A percentile compares a stretch with the other conserved stretches of the same genome.
Conservation (phyloP, 2,329 filamentous ascomycete species). For the Elsinoe arachidis region DNA sequence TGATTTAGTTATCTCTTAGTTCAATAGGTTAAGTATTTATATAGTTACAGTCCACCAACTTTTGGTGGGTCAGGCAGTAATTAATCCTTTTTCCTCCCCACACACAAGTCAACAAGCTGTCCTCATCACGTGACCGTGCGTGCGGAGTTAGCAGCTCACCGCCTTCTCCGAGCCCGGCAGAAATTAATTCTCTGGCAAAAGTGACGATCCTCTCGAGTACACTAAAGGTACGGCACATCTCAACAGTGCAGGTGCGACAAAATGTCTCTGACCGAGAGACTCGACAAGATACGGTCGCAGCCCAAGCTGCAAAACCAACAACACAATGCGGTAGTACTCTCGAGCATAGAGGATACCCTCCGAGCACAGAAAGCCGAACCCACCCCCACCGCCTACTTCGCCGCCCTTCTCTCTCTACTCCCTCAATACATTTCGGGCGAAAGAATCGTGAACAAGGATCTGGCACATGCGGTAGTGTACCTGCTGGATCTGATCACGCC, state of each 20-base stretch:
- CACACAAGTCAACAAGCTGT: too few species aligned
- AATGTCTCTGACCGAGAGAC: slow-evolving; percentile 72
- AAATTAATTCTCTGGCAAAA: slow-evolving; percentile 3
- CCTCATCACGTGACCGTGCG: too few species aligned
- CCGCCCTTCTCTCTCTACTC: slow-evolving; percentile 82
- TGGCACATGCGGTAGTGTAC: slow-evolving; percentile 82
- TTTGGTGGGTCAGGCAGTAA: too few species aligned
- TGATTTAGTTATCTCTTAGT: too few species aligned
- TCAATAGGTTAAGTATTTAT: too few species aligned
- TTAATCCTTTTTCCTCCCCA: too few species aligned
- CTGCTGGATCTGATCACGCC: slow-evolving; percentile 87
- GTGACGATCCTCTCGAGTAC: background rate
- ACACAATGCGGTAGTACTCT: slow-evolving; percentile 81
- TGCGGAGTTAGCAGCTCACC: background rate
- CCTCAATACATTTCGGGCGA: slow-evolving; percentile 60
- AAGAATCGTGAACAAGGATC: slow-evolving; percentile 65
- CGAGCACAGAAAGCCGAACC: slow-evolving; percentile 76
- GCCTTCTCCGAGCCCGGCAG: slow-evolving; percentile 1
- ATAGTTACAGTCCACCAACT: too few species aligned
- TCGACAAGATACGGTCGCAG: slow-evolving; percentile 87
- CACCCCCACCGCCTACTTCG: slow-evolving; percentile 88
- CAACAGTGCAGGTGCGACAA: slow-evolving; percentile 10
- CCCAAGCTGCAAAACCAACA: slow-evolving; percentile 94
- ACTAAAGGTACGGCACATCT: background rate
- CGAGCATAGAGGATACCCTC: slow-evolving; percentile 86